Evolutionary conservation across 78 protist species (phyloP), one percentile per base, ranked within the genome.

Genomic region (Cyanophora paradoxa): DNA sequence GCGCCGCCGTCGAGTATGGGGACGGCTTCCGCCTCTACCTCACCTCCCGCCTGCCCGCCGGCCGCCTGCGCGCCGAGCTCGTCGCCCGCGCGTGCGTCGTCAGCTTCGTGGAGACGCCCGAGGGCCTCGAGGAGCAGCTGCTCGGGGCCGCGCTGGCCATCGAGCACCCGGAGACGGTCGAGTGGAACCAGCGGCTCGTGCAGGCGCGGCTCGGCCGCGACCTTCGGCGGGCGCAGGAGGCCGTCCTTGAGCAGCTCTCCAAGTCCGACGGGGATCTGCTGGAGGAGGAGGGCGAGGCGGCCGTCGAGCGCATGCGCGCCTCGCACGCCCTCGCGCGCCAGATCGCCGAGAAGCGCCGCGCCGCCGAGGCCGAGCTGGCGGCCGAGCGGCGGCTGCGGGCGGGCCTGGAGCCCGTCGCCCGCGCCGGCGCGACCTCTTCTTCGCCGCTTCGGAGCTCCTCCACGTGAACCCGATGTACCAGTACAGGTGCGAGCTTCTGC

Each of bases 91-190:
- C 88, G 26, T 65, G 84, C n/a, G 66, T 89, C 46, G 26, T 92
- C 59, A 89, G 89, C 81, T 89, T 89, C 77, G 74, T 82, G 42
- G 80, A 89, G 61, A 78, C 94, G 26, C 83, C 62, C 2, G 66
- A 31, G 24, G 94, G 94, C 2, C 82, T 92, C 11, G 80, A 78
- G 68, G 94, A 88, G 48, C 96, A 92, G 82, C 74, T 92, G 50
- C 81, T 92, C 22, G 84, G 82, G 20, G 39, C 73, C 42, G 78
- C 71, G 1, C 78, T 89, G 16, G 48, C 39, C 54, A 22, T 7
- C 1, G 76, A 76, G 79, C 58, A 42, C 61, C 81, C 85, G 11
- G 78, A 46, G 30, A 37, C 69, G 30, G 56, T 50, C 30, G 82
- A 80, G 64, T n/a, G 63, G 40, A 48, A 28, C 24, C 90, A 85